Conservation (phyloP, 345 rosid genomes). For the Eucalyptus polyanthemos region DNA sequence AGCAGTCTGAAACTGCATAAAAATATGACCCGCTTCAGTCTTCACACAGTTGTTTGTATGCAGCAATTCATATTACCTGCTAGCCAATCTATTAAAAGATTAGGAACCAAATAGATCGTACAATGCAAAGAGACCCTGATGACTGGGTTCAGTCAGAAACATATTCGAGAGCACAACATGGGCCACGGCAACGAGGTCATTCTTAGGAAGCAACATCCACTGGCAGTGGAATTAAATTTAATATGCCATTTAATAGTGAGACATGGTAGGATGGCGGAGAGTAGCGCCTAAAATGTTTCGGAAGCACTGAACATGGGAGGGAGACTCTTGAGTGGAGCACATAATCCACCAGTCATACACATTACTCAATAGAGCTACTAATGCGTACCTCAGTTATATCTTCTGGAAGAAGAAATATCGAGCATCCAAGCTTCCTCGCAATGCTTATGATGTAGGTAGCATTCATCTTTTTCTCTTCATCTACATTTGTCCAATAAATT, state of each 20-base stretch:
- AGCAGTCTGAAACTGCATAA: neutral
- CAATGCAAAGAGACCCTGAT: neutral
- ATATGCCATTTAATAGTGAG: neutral
- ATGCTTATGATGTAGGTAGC: conserved; percentile 92
- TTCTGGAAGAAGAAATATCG: conserved; percentile 95
- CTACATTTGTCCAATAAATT: conserved; percentile 14
- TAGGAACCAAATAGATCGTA: neutral
- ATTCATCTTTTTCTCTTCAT: conserved; percentile 95
- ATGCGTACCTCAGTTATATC: conserved; percentile 75
- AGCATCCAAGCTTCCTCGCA: conserved; percentile 91
- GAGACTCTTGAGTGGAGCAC: neutral
- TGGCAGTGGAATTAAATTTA: neutral
- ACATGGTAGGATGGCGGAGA: neutral
- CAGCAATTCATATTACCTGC: neutral
- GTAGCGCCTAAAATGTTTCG: neutral
- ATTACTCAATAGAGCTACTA: neutral
- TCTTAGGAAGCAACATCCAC: neutral
- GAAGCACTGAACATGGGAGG: neutral
- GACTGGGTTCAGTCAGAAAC: neutral
- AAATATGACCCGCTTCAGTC: neutral
- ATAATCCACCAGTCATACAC: neutral
- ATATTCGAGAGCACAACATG: neutral
- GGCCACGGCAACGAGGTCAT: neutral
- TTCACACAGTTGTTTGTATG: neutral
- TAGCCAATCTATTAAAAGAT: neutral